Conservation (phyloP, 495 filamentous ascomycete genomes). For the Penicillium samsonianum region DNA sequence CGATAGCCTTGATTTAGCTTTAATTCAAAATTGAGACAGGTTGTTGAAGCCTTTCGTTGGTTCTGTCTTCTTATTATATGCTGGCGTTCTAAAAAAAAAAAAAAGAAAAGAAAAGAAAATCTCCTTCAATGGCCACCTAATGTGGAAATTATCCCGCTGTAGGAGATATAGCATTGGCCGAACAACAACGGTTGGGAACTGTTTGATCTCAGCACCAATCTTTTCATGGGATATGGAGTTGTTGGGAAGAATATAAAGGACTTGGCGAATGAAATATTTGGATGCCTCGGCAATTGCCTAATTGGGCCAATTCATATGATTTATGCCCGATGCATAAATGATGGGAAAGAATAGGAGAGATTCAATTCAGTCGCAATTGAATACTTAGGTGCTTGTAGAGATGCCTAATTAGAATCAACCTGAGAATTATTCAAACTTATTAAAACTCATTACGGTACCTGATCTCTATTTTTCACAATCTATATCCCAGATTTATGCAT, state of each 20-base stretch:
- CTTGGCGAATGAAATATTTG: constrained; percentile 1
- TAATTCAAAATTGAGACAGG: neutral
- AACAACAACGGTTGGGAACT: constrained; percentile 6
- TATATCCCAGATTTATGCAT: neutral
- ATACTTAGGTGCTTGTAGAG: too few relatives aligned
- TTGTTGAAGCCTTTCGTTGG: neutral
- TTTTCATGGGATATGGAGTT: constrained; percentile 7
- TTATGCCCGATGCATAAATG: constrained; percentile 4
- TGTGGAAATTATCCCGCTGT: constrained; percentile 6
- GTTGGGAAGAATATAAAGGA: constrained; percentile 11
- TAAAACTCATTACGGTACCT: too few relatives aligned
- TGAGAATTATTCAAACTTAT: too few relatives aligned
- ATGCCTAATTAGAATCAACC: too few relatives aligned
- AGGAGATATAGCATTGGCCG: constrained; percentile 1
- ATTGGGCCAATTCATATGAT: constrained; percentile 4
- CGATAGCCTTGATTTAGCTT: neutral
- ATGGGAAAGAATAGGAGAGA: too few relatives aligned
- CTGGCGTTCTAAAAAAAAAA: neutral
- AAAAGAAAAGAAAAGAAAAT: neutral
- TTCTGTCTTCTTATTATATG: constrained; percentile 2
- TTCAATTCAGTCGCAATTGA: too few relatives aligned
- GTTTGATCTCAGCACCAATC: constrained; percentile 9
- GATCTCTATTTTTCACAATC: neutral
- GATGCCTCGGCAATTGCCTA: constrained; percentile 9
- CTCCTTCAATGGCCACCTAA: neutral